These are phyloP conservation scores for Zizania palustris DNA, from an alignment of 202 grass and related monocot species.

Conservation along the genomic window DNA sequence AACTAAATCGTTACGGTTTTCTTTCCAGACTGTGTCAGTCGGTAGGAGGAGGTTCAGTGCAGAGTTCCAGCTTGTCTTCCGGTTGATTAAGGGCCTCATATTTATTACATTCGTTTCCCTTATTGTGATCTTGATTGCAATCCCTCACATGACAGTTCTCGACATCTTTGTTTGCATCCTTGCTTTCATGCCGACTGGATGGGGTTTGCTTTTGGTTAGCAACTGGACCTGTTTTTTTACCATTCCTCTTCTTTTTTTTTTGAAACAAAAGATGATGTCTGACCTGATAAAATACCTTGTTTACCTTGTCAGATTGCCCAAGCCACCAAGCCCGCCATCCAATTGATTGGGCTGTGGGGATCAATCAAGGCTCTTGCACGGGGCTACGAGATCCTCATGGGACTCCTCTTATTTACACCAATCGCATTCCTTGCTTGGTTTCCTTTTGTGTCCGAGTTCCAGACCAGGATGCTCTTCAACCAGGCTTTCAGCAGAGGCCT, in stretches of 20 bases:
- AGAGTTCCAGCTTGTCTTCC: slow-evolving; percentile 90
- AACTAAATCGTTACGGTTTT: slow-evolving; percentile 25
- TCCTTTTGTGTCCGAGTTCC: slow-evolving; percentile 89
- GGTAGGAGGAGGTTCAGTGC: slow-evolving; percentile 87
- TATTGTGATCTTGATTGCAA: slow-evolving; percentile 71
- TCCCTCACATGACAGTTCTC: slow-evolving; percentile 82
- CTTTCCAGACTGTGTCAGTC: slow-evolving; percentile 67
- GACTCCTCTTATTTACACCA: slow-evolving; percentile 73
- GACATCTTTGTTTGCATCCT: slow-evolving; percentile 95
- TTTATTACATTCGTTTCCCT: slow-evolving; percentile 73
- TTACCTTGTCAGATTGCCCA: slow-evolving; percentile 67
- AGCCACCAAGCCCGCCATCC: slow-evolving; percentile 59
- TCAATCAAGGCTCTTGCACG: slow-evolving; percentile 84
- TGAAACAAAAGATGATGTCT: not conserved
- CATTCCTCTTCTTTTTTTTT: not conserved
- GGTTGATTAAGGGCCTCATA: slow-evolving; percentile 97
- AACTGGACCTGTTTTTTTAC: not conserved
- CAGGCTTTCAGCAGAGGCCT: slow-evolving; percentile 91
- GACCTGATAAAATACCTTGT: not conserved
- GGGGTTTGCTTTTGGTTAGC: slow-evolving; percentile 88
- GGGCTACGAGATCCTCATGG: slow-evolving; percentile 88
- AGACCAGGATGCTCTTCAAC: slow-evolving; percentile 94
- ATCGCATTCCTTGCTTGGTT: slow-evolving; percentile 87
- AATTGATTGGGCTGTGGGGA: slow-evolving; percentile 58
- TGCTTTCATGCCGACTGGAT: slow-evolving; percentile 95